Base-by-base conservation (phyloP, 2,329 filamentous ascomycete species). In the Hypomyces perniciosus region DNA sequence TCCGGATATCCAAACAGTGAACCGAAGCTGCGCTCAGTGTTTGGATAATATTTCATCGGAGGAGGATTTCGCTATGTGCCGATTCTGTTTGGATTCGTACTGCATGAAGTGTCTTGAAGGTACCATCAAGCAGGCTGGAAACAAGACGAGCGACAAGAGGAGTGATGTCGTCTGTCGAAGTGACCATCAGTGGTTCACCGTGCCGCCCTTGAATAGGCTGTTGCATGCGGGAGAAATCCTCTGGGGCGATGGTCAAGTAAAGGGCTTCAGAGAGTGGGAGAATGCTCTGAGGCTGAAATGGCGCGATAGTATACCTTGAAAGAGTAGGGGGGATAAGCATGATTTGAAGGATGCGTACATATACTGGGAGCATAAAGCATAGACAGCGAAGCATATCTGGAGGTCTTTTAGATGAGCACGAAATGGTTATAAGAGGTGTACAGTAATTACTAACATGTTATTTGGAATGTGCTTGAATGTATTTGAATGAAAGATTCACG, bases 161-260 rank as follows among this genome's bases (percentile, higher is more conserved):
- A 46, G 54, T 7, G 64, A 66, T 8, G 47, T 68, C 20, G 58
- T 68, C 28, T 72, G 69, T 39, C 58, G 64, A n/a, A 61, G 60
- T 12, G 64, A 69, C 37, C 70, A 73, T 43, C 59, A 64, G 37
- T 73, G 70, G 70, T 63, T 73, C 13, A 43, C 57, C 1, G 67
- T 73, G n/a, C 66, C 64, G 27, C 64, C 70, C 5, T 52, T 73
- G 51, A 57, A 60, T n/a, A 61, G 53, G 37, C 56, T 63, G 2
- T 46, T 73, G 26, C 66, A 69, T 9, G 63, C 63, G 9, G 70
- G 70, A 1, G 68, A 73, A 59, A 69, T 73, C 30, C 46, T 72
- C n/a, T 54, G 68, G 2, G 53, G 40, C 1, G 60, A 64, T 44
- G 68, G 64, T 0, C 50, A 60, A 28, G 62, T 71, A 7, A 59